Evolutionary conservation across 768 basidiomycete species (phyloP).

Genomic region (Psilocybe tampanensis): DNA sequence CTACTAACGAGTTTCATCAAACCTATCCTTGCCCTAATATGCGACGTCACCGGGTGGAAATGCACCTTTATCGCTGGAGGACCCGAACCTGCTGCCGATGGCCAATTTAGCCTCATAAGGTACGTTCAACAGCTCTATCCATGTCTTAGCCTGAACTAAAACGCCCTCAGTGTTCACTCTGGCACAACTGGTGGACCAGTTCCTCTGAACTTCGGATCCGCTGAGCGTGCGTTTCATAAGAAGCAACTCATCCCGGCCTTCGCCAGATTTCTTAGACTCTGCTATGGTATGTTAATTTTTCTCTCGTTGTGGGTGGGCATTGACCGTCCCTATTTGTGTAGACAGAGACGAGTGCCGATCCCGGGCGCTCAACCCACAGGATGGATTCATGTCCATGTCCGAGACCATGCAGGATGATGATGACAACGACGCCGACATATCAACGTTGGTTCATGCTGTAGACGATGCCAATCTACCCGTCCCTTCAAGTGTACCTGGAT

Average conservation of each 20-base stretch:
- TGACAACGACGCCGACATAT: too few relatives aligned
- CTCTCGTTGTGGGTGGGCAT: not conserved
- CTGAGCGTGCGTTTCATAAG: constrained; percentile 10
- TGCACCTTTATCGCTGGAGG: constrained; percentile 15
- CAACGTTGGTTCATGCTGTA: too few relatives aligned
- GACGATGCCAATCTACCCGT: too few relatives aligned
- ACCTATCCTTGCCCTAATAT: constrained; percentile 13
- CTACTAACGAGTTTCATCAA: constrained; percentile 3
- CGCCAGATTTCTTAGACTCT: constrained; percentile 16
- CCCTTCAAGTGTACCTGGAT: too few relatives aligned
- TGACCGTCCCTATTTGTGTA: too few relatives aligned
- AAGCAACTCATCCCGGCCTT: constrained; percentile 16
- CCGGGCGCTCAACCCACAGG: too few relatives aligned
- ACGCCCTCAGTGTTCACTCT: constrained; percentile 24
- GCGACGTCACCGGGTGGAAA: constrained; percentile 16
- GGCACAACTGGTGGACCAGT: constrained; percentile 17
- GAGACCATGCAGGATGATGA: too few relatives aligned
- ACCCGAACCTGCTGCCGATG: constrained; percentile 18
- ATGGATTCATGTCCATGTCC: too few relatives aligned
- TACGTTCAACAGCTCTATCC: not conserved
- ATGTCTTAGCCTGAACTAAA: too few relatives aligned
- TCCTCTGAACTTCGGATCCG: constrained; percentile 18
- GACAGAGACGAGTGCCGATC: constrained; percentile 14
- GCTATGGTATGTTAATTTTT: constrained; percentile 14
- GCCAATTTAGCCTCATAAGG: constrained; percentile 14